Evolutionary conservation across 225 moss, liverwort and hornwort species (phyloP), one percentile per base, ranked within the genome.

Genomic region (Polytrichum commune): DNA sequence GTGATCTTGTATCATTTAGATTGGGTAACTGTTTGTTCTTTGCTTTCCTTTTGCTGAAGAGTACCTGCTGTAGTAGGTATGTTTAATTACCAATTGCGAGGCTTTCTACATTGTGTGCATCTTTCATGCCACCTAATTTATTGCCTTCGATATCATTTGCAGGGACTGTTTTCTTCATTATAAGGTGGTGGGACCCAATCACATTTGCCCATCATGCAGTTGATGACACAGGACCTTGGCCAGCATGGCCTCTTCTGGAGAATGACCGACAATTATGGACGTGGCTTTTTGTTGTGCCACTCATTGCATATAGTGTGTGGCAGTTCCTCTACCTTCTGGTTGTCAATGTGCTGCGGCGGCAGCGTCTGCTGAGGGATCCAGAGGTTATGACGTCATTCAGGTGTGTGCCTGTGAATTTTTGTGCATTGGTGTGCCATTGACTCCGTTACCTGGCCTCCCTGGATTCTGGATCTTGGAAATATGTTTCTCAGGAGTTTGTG

Each of bases 131-230:
- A 46, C 46, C 46, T 46, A 46, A 46, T 16, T 3, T 46, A 46
- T 10, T 46, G 46, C 46, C 3, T 13, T 46, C 10, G 16, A 46
- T 16, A 46, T 46, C 10, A 46, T 46, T 58, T 20, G 29, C 80
- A 90, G 89, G 89, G 23, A 90, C 76, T 4, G 89, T 90, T 1
- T 84, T 90, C 67, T 90, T 90, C 67, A 90, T 90, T 65, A 90
- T 90, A 13, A 81, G 89, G 5, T 90, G 89, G 89, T 90, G 89
- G 89, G 89, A 90, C 76, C 89, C 89, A 57, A 67, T 79, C 62
- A 90, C 89, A 2, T 90, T 86, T 57, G 81, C 89, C 20, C 89
- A 83, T 72, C 89, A 90, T 68, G 81, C 79, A n/a, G 76, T 53
- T 62, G 86, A 90, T 19, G 89, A 84, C 55, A 86, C 84, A 74